Conservation (phyloP, 148 eudicot species). For the Persicaria maculosa region DNA sequence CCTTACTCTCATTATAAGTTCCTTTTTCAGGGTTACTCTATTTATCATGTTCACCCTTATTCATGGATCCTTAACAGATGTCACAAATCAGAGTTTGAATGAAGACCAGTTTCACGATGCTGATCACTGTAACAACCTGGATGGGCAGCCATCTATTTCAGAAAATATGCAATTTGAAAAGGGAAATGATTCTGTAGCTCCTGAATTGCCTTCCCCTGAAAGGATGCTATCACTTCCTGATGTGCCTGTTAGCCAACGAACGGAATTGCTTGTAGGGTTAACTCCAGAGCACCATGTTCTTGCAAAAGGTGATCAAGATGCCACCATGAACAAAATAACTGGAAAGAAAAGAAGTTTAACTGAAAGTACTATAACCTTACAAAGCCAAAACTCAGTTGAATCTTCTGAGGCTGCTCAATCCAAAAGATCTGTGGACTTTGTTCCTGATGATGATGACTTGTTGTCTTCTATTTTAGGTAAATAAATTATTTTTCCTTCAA, state of each 20-base stretch:
- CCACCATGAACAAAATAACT: conserved; percentile 34
- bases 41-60: conserved; percentile 15
- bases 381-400: conserved; percentile 65
- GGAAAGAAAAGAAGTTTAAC: conserved; percentile 79
- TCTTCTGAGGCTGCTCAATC: conserved; percentile 50
- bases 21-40: neutral
- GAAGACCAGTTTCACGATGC: conserved; percentile 18
- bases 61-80: conserved; percentile 22
- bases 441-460: conserved; percentile 89
- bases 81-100: conserved; percentile 15
- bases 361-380: conserved; percentile 76
- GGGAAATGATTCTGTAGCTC: conserved; percentile 18
- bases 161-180: conserved; percentile 23
- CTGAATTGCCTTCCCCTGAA: conserved; percentile 53
- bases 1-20: neutral
- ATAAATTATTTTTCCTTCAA: neutral
- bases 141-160: neutral
- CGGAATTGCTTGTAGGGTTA: conserved; percentile 31
- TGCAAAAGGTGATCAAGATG: conserved; percentile 29
- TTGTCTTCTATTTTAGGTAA: conserved; percentile 91
- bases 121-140: neutral
- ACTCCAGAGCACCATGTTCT: conserved; percentile 38
- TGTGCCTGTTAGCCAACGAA: conserved; percentile 22
- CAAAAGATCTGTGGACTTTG: conserved; percentile 45
- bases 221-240: conserved; percentile 40